phyloP scores from a whole-genome alignment of 2,329 filamentous ascomycete species.

The Elsinoe perseae region DNA sequence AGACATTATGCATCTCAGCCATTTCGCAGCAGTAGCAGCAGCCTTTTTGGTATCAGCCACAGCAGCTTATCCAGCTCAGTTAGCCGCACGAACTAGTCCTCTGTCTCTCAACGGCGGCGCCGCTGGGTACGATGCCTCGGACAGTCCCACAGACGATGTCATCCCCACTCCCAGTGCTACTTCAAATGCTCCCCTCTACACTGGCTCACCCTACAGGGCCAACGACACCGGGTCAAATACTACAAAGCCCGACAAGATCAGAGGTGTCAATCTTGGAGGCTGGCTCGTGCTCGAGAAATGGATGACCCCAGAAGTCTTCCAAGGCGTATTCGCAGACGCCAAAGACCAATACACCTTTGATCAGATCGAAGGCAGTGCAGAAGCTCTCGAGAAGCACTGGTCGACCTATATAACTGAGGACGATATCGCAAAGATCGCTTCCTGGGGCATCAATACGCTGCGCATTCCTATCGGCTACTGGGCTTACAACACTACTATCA shows the following conservation, averaged over 20 bases:
- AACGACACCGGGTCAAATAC: background rate
- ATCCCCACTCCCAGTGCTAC: background rate
- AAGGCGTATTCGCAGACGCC: slow-evolving; percentile 25
- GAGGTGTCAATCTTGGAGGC: slow-evolving; percentile 33
- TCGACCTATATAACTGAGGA: slow-evolving; percentile 33
- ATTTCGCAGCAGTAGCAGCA: background rate
- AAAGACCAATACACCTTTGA: slow-evolving; percentile 36
- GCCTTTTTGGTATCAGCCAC: background rate
- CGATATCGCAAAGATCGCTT: slow-evolving; percentile 37
- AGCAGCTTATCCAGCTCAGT: background rate
- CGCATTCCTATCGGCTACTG: slow-evolving; percentile 49
- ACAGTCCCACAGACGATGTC: background rate
- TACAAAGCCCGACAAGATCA: slow-evolving; percentile 18
- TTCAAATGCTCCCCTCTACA: background rate
- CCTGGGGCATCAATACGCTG: slow-evolving; percentile 34
- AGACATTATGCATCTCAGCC: background rate
- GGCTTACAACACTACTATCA: slow-evolving; percentile 37
- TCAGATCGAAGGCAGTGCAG: slow-evolving; percentile 25
- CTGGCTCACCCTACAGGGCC: background rate
- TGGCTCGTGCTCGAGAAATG: slow-evolving; percentile 33
- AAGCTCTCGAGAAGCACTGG: slow-evolving; percentile 31
- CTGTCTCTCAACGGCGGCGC: background rate
- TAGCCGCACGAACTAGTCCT: background rate
- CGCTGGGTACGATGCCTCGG: background rate
- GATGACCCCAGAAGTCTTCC: slow-evolving; percentile 32